Conservation (phyloP, 768 basidiomycete species). For the Phanerochaete sordida region DNA sequence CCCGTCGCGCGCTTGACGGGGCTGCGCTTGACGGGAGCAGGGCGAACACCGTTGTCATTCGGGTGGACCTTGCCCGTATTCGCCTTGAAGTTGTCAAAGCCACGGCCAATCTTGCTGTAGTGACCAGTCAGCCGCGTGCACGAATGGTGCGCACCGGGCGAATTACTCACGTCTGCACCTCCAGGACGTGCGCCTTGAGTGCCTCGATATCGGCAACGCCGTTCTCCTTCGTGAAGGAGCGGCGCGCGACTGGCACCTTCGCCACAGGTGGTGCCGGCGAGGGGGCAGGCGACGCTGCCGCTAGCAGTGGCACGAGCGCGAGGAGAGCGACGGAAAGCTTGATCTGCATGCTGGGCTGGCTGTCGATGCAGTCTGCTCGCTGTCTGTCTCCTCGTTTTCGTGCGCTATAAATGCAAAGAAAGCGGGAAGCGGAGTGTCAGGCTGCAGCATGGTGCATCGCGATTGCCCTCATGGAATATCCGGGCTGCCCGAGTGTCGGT, state of each 20-base stretch:
- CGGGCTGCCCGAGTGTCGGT: neutral
- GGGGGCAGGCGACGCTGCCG: neutral
- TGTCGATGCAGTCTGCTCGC: neutral
- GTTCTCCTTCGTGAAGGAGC: neutral
- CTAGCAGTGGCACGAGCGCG: neutral
- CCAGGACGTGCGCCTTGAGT: neutral
- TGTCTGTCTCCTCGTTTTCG: too few relatives aligned
- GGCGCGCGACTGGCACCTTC: neutral
- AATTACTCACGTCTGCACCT: neutral
- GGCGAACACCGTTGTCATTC: neutral
- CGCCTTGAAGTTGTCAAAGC: constrained; percentile 1
- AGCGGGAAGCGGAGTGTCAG: too few relatives aligned
- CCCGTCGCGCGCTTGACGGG: constrained; percentile 3
- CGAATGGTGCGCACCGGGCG: too few relatives aligned
- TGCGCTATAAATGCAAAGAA: too few relatives aligned
- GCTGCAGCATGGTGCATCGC: neutral
- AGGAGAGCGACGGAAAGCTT: constrained; percentile 1
- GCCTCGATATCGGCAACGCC: neutral
- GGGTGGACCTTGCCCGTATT: constrained; percentile 11
- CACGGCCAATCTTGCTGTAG: constrained; percentile 8
- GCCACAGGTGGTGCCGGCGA: neutral
- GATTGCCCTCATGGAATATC: neutral
- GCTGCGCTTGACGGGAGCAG: neutral
- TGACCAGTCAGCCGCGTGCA: neutral
- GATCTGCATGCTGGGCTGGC: constrained; percentile 1